These are phyloP conservation scores for Hyaloperonospora brassicae DNA, from an alignment of 352 stramenopile species.

Conservation along the genomic window DNA sequence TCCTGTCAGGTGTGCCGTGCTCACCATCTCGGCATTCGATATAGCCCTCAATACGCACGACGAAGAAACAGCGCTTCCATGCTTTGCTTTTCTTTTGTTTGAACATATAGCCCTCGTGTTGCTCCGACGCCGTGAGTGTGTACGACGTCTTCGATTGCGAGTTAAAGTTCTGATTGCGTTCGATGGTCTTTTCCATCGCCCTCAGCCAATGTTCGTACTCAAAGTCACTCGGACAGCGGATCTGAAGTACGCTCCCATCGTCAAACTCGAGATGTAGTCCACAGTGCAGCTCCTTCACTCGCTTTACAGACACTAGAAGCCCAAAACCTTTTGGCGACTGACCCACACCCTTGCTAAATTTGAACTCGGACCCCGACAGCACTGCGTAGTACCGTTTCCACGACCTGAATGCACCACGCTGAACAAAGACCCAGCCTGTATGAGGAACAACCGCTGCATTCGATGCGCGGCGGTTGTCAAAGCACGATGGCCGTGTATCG, in stretches of 20 bases:
- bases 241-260: slow-evolving; percentile 33
- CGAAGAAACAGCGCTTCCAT: slow-evolving; percentile 57
- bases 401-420: slow-evolving; percentile 44
- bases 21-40: slow-evolving; percentile 55
- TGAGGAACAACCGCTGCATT: slow-evolving; percentile 49
- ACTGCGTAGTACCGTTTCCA: slow-evolving; percentile 73
- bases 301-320: slow-evolving; percentile 36
- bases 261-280: slow-evolving; percentile 51
- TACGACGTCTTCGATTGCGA: slow-evolving; percentile 65
- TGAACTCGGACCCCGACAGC: slow-evolving; percentile 64
- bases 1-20: slow-evolving; percentile 32
- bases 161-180: slow-evolving; percentile 41
- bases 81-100: slow-evolving; percentile 48
- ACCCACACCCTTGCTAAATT: slow-evolving; percentile 55
- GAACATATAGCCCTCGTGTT: slow-evolving; percentile 59
- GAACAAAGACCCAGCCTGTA: slow-evolving; percentile 61
- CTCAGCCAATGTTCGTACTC: slow-evolving; percentile 51
- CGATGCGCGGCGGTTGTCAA: slow-evolving; percentile 49
- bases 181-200: slow-evolving; percentile 42
- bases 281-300: slow-evolving; percentile 37
- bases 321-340: slow-evolving; percentile 64
- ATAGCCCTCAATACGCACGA: slow-evolving; percentile 62
- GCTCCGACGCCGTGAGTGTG: slow-evolving; percentile 48
- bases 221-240: slow-evolving; percentile 35
- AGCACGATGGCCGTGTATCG: slow-evolving; percentile 39